Evolutionary conservation across 345 rosid species (phyloP), one percentile per base, ranked within the genome.

Genomic region (Hibiscus syriacus): DNA sequence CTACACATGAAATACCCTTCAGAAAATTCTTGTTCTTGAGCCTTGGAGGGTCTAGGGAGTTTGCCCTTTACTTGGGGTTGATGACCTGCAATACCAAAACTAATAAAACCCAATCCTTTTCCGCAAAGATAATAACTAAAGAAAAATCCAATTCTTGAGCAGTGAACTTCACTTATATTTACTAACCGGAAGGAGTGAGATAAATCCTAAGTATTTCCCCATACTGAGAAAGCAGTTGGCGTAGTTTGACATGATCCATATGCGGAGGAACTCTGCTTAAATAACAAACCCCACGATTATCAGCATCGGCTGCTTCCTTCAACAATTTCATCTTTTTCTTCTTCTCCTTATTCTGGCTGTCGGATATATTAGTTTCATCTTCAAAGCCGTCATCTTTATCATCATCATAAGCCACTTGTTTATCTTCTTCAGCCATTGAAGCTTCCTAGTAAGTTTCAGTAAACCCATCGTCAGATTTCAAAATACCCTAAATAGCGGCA

Each of bases 211-310:
- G 82, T 16, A 91, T 70, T 68, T 91, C 89, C 25, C 92, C 99
- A 76, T 76, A 81, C 25, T 82, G 94, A 58, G 89, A 80, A 49
- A 93, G 91, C 71, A 86, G 77, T 29, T 86, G 95, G 12, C 92
- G 94, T 60, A 93, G 90, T 74, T 83, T 85, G 55, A 86, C 86
- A 67, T 79, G 95, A 78, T 93, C 97, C 99, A 90, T 93, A 55
- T 76, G 89, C 22, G 97, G 97, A 66, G 99, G 96, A 60, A 93
- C 83, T 62, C 97, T 81, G 68, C 92, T 93, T 70, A 93, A 65
- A 72, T 87, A 93, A 78, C 97, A 93, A 72, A 93, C 84, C 17
- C 99, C 99, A 6, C 91, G 77, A n/a, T 81, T 85, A 13, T 68
- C 80, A 56, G 90, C 91, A 53, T 77, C 77, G 13, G 81, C 82